These are phyloP conservation scores for Thielaviopsis euricoi DNA, from an alignment of 2,329 filamentous ascomycete genomes.

Conservation along the genomic window DNA sequence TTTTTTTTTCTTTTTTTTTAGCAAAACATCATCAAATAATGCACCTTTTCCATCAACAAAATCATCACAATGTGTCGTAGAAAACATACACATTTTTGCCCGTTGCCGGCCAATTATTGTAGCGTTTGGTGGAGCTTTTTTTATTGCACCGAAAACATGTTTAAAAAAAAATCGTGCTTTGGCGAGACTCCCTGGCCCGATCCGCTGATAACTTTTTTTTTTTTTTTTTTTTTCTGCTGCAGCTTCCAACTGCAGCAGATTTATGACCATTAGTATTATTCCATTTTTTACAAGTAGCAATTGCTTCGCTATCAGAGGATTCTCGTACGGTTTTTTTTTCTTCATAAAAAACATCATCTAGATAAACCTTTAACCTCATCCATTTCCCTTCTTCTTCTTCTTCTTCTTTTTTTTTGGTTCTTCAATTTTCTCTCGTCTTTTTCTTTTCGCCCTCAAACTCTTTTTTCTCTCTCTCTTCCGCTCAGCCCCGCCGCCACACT, in stretches of 20 bases:
- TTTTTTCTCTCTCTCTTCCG: neutral
- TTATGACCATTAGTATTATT: too few species aligned
- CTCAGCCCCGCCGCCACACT: neutral
- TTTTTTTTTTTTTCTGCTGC: neutral
- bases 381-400: constrained; percentile 1
- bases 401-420: neutral
- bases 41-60: too few species aligned
- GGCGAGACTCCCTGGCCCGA: neutral
- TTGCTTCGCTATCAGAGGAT: neutral
- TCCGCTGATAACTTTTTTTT: neutral
- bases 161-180: neutral
- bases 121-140: neutral
- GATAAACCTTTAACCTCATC: neutral
- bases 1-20: too few species aligned
- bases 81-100: too few species aligned
- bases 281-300: neutral
- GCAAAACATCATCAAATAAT: too few species aligned
- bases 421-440: neutral
- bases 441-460: neutral
- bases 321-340: neutral
- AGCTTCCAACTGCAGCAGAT: neutral
- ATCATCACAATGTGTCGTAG: too few species aligned
- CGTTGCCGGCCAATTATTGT: neutral
- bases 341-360: neutral
- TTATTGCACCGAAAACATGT: neutral